phyloP scores from a whole-genome alignment of 2,329 filamentous ascomycete genomes.

The Fusarium musae region DNA sequence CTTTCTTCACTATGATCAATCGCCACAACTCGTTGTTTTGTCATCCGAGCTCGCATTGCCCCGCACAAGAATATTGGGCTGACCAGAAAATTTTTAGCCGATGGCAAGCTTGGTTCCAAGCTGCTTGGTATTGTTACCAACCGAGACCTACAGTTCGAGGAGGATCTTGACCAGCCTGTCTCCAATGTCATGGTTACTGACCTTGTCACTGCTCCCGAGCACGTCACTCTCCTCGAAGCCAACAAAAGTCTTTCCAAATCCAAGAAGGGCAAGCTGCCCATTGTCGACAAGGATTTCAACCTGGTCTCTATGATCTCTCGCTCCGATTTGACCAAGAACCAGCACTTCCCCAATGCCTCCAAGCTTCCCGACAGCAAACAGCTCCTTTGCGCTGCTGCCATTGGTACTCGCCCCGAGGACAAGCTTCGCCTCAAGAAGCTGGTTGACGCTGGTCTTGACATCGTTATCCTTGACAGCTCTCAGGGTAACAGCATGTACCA shows the following conservation, averaged over 20 bases:
- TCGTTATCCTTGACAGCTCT: conserved; percentile 94
- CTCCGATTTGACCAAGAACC: conserved; percentile 98
- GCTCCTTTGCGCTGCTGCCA: conserved; percentile 92
- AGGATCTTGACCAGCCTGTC: conserved; percentile 76
- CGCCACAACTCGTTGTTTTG: conserved; percentile 24
- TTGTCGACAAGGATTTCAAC: conserved; percentile 85
- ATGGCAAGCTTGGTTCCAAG: conserved; percentile 92
- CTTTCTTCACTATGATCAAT: conserved; percentile 51
- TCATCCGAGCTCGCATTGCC: conserved; percentile 12
- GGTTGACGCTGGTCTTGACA: conserved; percentile 93
- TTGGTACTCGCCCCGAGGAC: conserved; percentile 94
- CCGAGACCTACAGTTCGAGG: conserved; percentile 97
- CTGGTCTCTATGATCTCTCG: conserved; percentile 92
- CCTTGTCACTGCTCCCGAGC: conserved; percentile 85
- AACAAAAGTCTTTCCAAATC: conserved; percentile 94
- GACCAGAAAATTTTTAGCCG: conserved; percentile 68
- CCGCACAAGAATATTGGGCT: conserved; percentile 35
- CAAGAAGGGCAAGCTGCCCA: conserved; percentile 98
- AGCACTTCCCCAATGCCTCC: conserved; percentile 94
- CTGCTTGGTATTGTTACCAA: conserved; percentile 97
- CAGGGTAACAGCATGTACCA: conserved; percentile 99
- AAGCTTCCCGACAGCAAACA: conserved; percentile 98
- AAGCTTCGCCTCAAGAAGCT: conserved; percentile 87
- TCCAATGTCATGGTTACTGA: conserved; percentile 95
- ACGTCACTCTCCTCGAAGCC: conserved; percentile 86